Conservation (phyloP, 2,329 filamentous ascomycete species). For the Aspergillus sp. region DNA sequence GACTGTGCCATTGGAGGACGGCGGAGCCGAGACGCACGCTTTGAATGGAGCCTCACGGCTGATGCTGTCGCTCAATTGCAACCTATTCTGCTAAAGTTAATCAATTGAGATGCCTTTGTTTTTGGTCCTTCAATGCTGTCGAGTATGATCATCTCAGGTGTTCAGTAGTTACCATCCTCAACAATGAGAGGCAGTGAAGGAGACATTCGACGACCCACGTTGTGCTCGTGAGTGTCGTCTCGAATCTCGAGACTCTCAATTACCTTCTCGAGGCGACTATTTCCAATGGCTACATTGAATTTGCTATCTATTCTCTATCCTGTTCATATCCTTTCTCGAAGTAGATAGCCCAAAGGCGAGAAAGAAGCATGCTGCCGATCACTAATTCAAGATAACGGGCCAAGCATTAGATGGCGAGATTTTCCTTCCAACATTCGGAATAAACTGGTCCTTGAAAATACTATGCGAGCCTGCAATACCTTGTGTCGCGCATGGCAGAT, state of each 20-base stretch:
- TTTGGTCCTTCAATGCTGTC: too few species aligned
- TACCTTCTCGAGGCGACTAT: not conserved
- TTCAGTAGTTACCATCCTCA: not conserved
- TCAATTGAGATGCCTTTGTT: not conserved
- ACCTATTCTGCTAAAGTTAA: not conserved
- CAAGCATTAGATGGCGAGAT: not conserved
- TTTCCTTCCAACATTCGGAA: not conserved
- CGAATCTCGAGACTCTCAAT: not conserved
- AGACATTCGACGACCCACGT: not conserved
- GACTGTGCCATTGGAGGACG: constrained; percentile 18
- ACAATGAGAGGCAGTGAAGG: not conserved
- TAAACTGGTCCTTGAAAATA: not conserved
- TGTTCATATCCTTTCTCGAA: not conserved
- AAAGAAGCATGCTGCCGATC: not conserved
- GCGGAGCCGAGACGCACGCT: constrained; percentile 20
- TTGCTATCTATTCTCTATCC: not conserved
- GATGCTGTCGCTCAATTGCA: constrained; percentile 4
- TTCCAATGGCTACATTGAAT: not conserved
- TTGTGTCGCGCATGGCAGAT: not conserved
- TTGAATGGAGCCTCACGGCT: constrained; percentile 15
- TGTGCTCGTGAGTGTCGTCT: not conserved
- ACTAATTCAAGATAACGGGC: not conserved
- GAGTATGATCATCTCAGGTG: not conserved
- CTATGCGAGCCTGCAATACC: not conserved
- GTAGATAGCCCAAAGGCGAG: not conserved